phyloP scores from a whole-genome alignment of 108 stramenopile species.

The Skeletonema menzelii region DNA sequence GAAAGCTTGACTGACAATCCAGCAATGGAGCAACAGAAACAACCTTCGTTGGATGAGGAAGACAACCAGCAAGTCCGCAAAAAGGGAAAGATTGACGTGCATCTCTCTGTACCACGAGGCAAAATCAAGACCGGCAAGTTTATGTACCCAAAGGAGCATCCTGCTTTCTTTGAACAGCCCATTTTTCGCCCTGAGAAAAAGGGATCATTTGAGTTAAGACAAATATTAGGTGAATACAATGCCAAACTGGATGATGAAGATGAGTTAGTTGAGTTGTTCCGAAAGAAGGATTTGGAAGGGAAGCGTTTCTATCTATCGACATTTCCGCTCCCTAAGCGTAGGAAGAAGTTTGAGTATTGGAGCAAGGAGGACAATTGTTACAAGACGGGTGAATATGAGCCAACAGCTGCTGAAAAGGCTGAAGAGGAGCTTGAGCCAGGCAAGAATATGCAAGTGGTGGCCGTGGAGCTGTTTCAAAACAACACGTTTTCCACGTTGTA shows the following conservation, averaged over 20 bases:
- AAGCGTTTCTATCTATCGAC: slow-evolving; percentile 72
- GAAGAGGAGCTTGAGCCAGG: slow-evolving; percentile 46
- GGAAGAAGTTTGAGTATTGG: slow-evolving; percentile 63
- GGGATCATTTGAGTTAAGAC: slow-evolving; percentile 68
- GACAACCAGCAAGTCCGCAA: not conserved
- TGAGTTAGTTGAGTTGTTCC: slow-evolving; percentile 57
- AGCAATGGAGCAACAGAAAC: slow-evolving; percentile 39
- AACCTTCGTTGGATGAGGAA: slow-evolving; percentile 14
- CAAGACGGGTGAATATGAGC: slow-evolving; percentile 54
- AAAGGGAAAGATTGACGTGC: slow-evolving; percentile 48
- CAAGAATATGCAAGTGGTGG: slow-evolving; percentile 58
- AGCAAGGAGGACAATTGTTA: slow-evolving; percentile 63
- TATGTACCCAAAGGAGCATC: slow-evolving; percentile 78
- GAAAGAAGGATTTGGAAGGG: slow-evolving; percentile 58
- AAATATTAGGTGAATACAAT: slow-evolving; percentile 70
- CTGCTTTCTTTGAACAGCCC: slow-evolving; percentile 80
- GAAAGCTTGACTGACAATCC: slow-evolving; percentile 58
- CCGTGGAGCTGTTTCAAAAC: slow-evolving; percentile 72
- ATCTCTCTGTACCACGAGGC: slow-evolving; percentile 78
- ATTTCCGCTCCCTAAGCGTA: slow-evolving; percentile 55
- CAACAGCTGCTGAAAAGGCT: slow-evolving; percentile 41
- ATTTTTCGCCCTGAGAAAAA: slow-evolving; percentile 58
- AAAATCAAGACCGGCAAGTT: slow-evolving; percentile 74
- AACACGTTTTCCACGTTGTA: slow-evolving; percentile 73
- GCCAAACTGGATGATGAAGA: slow-evolving; percentile 47